Evolutionary conservation across 2,329 filamentous ascomycete genomes (phyloP).

Genomic region (Fusarium dlaminii): DNA sequence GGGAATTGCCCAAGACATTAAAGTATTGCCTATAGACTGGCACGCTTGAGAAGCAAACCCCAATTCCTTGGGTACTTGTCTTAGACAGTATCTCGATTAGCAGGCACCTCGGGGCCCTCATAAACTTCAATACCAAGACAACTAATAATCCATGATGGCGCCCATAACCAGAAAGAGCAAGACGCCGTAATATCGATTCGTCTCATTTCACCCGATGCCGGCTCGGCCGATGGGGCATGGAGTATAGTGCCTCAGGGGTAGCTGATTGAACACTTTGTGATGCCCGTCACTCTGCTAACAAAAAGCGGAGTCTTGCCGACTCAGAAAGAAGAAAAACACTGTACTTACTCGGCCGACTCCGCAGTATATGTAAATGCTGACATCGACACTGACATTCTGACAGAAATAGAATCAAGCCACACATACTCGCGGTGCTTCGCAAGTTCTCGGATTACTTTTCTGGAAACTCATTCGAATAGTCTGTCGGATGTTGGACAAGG

Average conservation of each 20-base stretch:
- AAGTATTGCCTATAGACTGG: not conserved
- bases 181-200: slow-evolving; percentile 17
- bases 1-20: slow-evolving; percentile 2
- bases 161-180: slow-evolving; percentile 12
- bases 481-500: not conserved
- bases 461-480: not conserved
- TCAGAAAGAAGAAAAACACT: slow-evolving; percentile 13
- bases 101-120: slow-evolving; percentile 12
- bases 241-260: slow-evolving; percentile 36
- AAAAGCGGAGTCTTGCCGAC: slow-evolving; percentile 20
- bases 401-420: slow-evolving; percentile 14
- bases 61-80: slow-evolving; percentile 13
- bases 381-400: not conserved
- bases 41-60: slow-evolving; percentile 20
- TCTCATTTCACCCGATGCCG: slow-evolving; percentile 30
- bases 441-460: not conserved
- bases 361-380: slow-evolving; percentile 22
- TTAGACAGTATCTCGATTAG: slow-evolving; percentile 13
- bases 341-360: slow-evolving; percentile 38
- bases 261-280: slow-evolving; percentile 5
- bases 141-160: slow-evolving; percentile 33
- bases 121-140: slow-evolving; percentile 8
- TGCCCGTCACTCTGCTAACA: slow-evolving; percentile 23
- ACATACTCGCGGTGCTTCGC: not conserved
- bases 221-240: slow-evolving; percentile 32